phyloP scores from a whole-genome alignment of 345 rosid genomes.

The Melastoma malabathricum region DNA sequence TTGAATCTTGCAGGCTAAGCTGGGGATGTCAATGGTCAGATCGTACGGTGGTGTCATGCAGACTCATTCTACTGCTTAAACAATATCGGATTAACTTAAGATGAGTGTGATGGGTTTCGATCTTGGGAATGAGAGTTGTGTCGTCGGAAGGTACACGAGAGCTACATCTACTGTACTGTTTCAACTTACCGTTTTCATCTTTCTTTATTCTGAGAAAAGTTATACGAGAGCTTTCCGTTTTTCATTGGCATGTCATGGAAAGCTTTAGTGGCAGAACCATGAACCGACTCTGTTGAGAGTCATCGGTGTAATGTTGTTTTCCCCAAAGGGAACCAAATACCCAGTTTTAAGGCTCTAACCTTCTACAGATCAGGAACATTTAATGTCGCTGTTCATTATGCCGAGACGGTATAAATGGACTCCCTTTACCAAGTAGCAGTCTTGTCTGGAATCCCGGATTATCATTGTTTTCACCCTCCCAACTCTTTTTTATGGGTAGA shows the following conservation, averaged over 20 bases:
- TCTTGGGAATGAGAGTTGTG: constrained; percentile 87
- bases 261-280: constrained; percentile 47
- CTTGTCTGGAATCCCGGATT: background rate
- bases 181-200: background rate
- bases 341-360: constrained; percentile 78
- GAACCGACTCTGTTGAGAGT: constrained; percentile 49
- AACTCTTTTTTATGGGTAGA: constrained; percentile 26
- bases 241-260: constrained; percentile 73
- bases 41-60: too few species aligned
- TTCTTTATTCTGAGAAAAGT: constrained; percentile 20
- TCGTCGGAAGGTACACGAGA: constrained; percentile 36
- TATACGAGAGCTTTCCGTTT: constrained; percentile 78
- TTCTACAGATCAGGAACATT: constrained; percentile 72
- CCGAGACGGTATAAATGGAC: constrained; percentile 35
- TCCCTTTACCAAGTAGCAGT: background rate
- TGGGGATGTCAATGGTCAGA: constrained; percentile 4
- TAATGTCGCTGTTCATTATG: constrained; percentile 61
- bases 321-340: constrained; percentile 75
- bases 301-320: constrained; percentile 70
- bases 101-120: constrained; percentile 99
- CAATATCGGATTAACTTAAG: constrained; percentile 7
- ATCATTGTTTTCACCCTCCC: constrained; percentile 3
- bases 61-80: background rate
- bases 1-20: too few species aligned
- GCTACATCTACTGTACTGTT: background rate